Percentiles rank a stretch among this genome's conserved stretches.
phyloP scores from a whole-genome alignment of 257 asterid genomes.

The Eustoma russellianum region DNA sequence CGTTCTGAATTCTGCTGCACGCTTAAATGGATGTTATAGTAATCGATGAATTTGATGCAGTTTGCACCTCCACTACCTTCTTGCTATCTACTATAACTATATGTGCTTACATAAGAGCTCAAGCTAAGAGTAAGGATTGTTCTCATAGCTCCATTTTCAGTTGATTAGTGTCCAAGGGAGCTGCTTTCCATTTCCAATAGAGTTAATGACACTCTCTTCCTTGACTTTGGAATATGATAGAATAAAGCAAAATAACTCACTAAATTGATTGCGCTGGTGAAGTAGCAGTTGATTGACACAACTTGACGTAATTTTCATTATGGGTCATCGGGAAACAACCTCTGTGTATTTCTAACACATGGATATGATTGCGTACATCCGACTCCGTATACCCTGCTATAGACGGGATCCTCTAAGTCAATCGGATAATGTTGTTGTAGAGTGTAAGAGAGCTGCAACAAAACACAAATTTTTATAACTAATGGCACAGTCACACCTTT shows the following conservation, averaged over 20 bases:
- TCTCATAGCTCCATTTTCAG: slow-evolving; percentile 75
- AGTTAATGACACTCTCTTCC: too few species aligned
- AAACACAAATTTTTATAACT: too few species aligned
- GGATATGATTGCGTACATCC: too few species aligned
- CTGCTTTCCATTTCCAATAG: slow-evolving; percentile 7
- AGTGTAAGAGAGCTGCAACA: slow-evolving; percentile 18
- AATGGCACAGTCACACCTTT: too few species aligned
- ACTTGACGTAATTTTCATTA: too few species aligned
- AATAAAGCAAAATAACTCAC: background rate
- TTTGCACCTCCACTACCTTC: slow-evolving; percentile 18
- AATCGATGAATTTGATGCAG: slow-evolving; percentile 15
- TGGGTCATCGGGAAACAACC: too few species aligned
- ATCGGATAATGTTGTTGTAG: too few species aligned
- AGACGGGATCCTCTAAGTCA: too few species aligned
- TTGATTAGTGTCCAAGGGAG: slow-evolving; percentile 40
- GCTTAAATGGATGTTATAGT: slow-evolving; percentile 18
- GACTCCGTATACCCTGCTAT: too few species aligned
- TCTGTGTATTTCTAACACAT: too few species aligned
- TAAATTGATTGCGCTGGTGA: background rate
- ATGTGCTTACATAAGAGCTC: slow-evolving; percentile 44
- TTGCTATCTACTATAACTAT: slow-evolving; percentile 26
- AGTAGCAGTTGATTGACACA: too few species aligned
- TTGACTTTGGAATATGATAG: too few species aligned
- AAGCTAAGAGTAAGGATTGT: slow-evolving; percentile 6
- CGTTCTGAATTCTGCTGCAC: slow-evolving; percentile 15